Evolutionary conservation across 306 rosid species (phyloP), one percentile per base, ranked within the genome.

Genomic region (Fagus sylvatica): DNA sequence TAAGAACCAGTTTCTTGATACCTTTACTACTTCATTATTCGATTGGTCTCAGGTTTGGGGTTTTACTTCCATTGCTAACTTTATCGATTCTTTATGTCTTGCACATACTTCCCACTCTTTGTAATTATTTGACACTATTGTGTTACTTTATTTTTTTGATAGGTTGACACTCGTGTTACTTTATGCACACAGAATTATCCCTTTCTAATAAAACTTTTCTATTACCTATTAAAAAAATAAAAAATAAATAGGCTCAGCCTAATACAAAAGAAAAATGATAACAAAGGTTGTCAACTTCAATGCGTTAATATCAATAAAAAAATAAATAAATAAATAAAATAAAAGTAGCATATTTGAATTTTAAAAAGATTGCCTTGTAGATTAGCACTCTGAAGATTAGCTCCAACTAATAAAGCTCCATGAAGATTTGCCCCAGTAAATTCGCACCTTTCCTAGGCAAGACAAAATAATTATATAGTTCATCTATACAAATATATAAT

Each of bases 401-500:
- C 88, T 74, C 97, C 97, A 60, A 93, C 92, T 84, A 94, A 89
- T 79, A 94, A 75, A 76, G 97, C 95, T 84, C 97, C 93, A 71
- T 89, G 97, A 69, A 94, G 97, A 87, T 92, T 94, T 76, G 98
- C 98, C 86, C 95, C 92, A 70, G 90, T 94, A 88, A 94, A 94
- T 73, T 92, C 98, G 88, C 98, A 94, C 85, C 98, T 94, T 92
- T 83, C 88, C 89, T 81, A 89, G 91, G 89, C 86, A 90, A 88
- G 78, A 87, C 61, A 81, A 82, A 78, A 83, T 66, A 78, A 78
- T 76, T 85, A 83, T 81, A 83, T 84, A 73, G 76, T 80, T 43
- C 74, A 10, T 64, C 64, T 30, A 56, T 51, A 75, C 54, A 71
- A 54, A 80, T 49, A 54, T 13, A 72, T 69, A 80, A 16, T 53